These are phyloP conservation scores for Hortiboletus rubellus DNA, from an alignment of 1,284 basidiomycete genomes.

Conservation along the genomic window DNA sequence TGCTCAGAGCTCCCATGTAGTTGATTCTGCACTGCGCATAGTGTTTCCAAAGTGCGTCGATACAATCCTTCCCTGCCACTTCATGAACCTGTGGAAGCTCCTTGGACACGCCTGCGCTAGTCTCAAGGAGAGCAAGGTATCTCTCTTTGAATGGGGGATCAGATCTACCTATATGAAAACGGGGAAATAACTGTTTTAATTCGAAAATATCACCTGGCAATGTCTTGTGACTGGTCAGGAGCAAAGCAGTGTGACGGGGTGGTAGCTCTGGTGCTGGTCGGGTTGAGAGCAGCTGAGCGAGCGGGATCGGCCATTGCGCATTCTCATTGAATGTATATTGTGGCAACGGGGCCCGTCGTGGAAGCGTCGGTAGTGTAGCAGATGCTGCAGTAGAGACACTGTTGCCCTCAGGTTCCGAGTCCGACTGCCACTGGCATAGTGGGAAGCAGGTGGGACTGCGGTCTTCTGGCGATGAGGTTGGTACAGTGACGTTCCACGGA, in stretches of 20 bases:
- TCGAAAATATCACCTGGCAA: not conserved
- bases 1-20: not conserved
- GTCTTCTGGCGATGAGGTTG: too few relatives aligned
- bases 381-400: too few relatives aligned
- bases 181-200: not conserved
- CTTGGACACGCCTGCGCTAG: not conserved
- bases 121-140: not conserved
- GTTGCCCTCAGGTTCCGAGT: too few relatives aligned
- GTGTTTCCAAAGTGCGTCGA: not conserved
- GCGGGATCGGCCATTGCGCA: not conserved
- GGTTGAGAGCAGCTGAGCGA: slow-evolving; percentile 1
- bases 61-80: not conserved
- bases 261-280: not conserved
- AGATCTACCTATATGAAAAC: not conserved
- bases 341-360: not conserved
- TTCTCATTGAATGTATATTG: not conserved
- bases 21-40: not conserved
- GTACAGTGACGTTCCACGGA: too few relatives aligned
- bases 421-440: too few relatives aligned
- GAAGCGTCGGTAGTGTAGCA: too few relatives aligned
- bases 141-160: not conserved
- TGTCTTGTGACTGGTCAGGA: not conserved
- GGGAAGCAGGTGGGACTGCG: too few relatives aligned
- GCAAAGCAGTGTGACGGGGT: not conserved
- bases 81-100: accelerated